These are phyloP conservation scores for Gardenia jasminoides DNA, from an alignment of 257 asterid genomes.

Conservation along the genomic window DNA sequence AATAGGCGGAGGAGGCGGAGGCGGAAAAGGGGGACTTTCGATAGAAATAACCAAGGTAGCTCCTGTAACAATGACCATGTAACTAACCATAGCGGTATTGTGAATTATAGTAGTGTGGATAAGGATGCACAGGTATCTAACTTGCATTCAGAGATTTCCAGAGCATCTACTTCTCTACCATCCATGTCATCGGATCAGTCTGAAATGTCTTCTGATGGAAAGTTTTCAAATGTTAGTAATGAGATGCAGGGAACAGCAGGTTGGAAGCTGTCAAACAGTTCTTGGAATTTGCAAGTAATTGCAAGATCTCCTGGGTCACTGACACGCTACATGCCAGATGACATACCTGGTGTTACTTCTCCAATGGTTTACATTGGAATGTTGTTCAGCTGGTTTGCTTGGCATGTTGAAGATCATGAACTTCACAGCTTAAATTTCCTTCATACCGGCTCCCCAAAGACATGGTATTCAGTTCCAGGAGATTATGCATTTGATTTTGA, in stretches of 20 bases:
- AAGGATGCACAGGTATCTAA: conserved; percentile 36
- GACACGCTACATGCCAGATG: conserved; percentile 98
- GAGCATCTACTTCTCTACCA: conserved; percentile 28
- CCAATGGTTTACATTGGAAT: conserved; percentile 98
- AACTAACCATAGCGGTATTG: conserved; percentile 20
- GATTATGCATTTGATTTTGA: conserved; percentile 80
- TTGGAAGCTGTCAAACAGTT: conserved; percentile 93
- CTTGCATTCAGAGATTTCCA: conserved; percentile 33
- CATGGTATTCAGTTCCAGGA: conserved; percentile 98
- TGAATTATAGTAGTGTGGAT: conserved; percentile 30
- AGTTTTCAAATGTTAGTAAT: conserved; percentile 32
- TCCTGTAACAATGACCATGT: conserved; percentile 39
- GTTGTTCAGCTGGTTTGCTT: conserved; percentile 99
- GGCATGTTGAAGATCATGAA: conserved; percentile 99
- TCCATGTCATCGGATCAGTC: conserved; percentile 26
- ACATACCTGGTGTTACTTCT: conserved; percentile 98
- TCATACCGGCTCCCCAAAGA: conserved; percentile 91
- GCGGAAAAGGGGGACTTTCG: conserved; percentile 68
- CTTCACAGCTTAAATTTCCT: conserved; percentile 97
- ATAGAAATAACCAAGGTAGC: conserved; percentile 46
- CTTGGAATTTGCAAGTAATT: conserved; percentile 97
- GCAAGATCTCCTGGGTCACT: conserved; percentile 94
- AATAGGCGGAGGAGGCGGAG: conserved; percentile 54
- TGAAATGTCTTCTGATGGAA: conserved; percentile 35
- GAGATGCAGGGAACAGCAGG: conserved; percentile 88